A percentile compares a stretch with the other conserved stretches of the same genome.
These are phyloP conservation scores for Citrus maxima DNA, from an alignment of 345 rosid genomes.

Conservation along the genomic window DNA sequence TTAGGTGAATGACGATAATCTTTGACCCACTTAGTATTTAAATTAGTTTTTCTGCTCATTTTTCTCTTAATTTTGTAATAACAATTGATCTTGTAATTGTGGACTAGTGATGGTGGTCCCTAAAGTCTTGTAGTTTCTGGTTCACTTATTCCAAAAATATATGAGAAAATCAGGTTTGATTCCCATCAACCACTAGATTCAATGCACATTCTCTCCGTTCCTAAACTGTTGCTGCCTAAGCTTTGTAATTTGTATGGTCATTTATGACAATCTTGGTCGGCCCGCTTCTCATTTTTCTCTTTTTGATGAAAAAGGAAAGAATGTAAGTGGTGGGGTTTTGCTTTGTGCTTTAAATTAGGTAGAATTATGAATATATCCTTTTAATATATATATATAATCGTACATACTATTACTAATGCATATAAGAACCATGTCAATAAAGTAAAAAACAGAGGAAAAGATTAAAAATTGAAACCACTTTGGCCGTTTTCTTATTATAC, in stretches of 20 bases:
- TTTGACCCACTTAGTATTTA: neutral
- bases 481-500: neutral
- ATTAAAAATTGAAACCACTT: neutral
- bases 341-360: conserved; percentile 1
- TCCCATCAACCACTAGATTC: conserved; percentile 10
- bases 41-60: neutral
- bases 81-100: conserved; percentile 11
- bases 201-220: neutral
- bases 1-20: neutral
- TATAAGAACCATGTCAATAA: neutral
- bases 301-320: neutral
- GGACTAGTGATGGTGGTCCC: conserved; percentile 14
- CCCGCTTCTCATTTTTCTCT: neutral
- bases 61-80: neutral
- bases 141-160: neutral
- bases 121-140: neutral
- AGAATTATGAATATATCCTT: neutral
- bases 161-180: conserved; percentile 2
- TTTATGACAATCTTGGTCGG: neutral
- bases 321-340: conserved; percentile 18
- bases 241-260: neutral
- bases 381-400: neutral
- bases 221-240: neutral
- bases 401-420: neutral
- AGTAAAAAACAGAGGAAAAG: neutral